phyloP scores from a whole-genome alignment of 805 yeast genomes.

The Sugiyamaella qingdaonensis region DNA sequence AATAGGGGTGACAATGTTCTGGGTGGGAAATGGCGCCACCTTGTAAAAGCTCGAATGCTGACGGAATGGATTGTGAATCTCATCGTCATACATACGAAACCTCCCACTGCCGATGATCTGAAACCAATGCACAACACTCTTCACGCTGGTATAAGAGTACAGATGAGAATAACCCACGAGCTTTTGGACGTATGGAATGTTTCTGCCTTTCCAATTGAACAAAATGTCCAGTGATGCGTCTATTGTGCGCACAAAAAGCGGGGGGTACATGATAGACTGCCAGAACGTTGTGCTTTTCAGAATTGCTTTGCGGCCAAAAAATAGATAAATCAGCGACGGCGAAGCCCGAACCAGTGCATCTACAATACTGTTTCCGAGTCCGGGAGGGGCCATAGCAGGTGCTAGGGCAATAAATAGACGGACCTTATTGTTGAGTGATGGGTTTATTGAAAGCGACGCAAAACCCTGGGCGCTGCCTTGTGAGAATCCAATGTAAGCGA shows the following conservation, averaged over 20 bases:
- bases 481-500: slow-evolving; percentile 81
- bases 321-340: slow-evolving; percentile 62
- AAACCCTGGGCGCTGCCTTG: slow-evolving; percentile 95
- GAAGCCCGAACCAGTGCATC: slow-evolving; percentile 72
- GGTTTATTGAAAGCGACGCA: slow-evolving; percentile 67
- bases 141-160: slow-evolving; percentile 88
- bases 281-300: slow-evolving; percentile 76
- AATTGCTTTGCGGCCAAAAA: slow-evolving; percentile 72
- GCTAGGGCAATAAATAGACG: slow-evolving; percentile 73
- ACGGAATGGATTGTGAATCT: slow-evolving; percentile 17
- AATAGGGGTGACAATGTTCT: slow-evolving; percentile 66
- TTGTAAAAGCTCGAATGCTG: slow-evolving; percentile 38
- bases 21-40: slow-evolving; percentile 60
- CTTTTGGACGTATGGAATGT: slow-evolving; percentile 72
- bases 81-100: slow-evolving; percentile 89
- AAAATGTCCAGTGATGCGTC: slow-evolving; percentile 64
- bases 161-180: slow-evolving; percentile 77
- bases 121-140: slow-evolving; percentile 93
- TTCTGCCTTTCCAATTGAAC: slow-evolving; percentile 74
- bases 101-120: slow-evolving; percentile 73
- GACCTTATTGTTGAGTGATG: slow-evolving; percentile 53
- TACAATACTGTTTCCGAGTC: slow-evolving; percentile 69
- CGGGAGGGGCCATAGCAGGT: slow-evolving; percentile 92
- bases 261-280: slow-evolving; percentile 74
- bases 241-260: slow-evolving; percentile 64